These are phyloP conservation scores for Pyrus hybrid DNA, from an alignment of 331 rosid genomes.

Conservation along the genomic window DNA sequence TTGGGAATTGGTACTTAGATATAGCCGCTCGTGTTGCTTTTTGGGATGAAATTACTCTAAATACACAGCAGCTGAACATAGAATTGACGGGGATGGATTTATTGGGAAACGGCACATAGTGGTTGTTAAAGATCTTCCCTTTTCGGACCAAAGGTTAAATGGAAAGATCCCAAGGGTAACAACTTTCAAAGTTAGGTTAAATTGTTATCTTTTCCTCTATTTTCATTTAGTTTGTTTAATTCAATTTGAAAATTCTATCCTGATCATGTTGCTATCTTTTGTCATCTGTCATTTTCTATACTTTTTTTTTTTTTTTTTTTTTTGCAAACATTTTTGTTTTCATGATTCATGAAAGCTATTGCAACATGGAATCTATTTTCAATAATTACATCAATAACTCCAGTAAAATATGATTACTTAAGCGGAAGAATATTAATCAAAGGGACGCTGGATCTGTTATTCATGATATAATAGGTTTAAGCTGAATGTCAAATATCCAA, in stretches of 20 bases:
- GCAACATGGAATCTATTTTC: neutral
- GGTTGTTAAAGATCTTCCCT: slow-evolving; percentile 84
- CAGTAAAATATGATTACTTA: neutral
- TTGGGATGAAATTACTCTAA: slow-evolving; percentile 89
- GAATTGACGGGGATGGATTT: slow-evolving; percentile 60
- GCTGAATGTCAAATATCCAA: neutral
- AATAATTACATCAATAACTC: neutral
- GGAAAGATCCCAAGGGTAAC: slow-evolving; percentile 96
- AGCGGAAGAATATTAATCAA: neutral
- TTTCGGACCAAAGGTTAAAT: slow-evolving; percentile 82
- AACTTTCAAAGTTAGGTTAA: neutral
- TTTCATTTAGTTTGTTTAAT: neutral
- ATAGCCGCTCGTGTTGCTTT: too few relatives aligned
- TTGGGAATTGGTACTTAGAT: too few relatives aligned
- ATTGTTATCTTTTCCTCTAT: neutral
- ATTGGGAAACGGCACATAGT: slow-evolving; percentile 86
- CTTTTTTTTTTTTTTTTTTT: neutral
- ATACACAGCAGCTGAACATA: slow-evolving; percentile 50
- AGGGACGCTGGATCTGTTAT: neutral
- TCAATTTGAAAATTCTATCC: neutral
- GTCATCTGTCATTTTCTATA: neutral
- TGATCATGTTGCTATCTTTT: neutral
- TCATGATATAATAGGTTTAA: neutral
- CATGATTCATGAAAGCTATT: neutral
- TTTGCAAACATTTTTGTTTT: neutral